Conservation (phyloP, 495 filamentous ascomycete genomes). For the Sabuloglossum arenarium region DNA sequence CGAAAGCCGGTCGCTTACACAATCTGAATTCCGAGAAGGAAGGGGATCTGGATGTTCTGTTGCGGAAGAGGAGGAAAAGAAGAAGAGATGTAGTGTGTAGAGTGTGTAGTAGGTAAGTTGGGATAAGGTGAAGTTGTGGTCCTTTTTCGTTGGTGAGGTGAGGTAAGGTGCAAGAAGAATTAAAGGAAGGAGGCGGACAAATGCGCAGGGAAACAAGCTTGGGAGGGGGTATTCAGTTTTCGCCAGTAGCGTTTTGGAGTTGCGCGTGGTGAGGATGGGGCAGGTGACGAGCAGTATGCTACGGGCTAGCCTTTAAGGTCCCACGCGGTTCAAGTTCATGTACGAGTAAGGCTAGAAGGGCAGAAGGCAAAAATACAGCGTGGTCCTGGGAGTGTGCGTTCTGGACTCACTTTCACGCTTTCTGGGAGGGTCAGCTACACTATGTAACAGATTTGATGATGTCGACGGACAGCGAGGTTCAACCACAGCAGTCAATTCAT, state of each 20-base stretch:
- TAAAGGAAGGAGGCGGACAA: background rate
- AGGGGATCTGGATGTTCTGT: background rate
- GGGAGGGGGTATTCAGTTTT: background rate
- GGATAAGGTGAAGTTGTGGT: background rate
- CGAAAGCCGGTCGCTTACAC: background rate
- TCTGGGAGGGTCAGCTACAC: background rate
- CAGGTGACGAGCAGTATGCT: background rate
- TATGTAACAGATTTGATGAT: background rate
- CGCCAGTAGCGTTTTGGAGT: background rate
- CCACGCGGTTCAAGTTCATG: conserved; percentile 1
- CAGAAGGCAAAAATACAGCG: too few relatives aligned
- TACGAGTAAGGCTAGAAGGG: background rate
- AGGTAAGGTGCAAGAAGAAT: background rate
- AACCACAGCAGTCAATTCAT: too few relatives aligned
- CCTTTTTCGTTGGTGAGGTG: background rate
- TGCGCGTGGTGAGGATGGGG: background rate
- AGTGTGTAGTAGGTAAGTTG: background rate
- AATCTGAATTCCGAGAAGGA: background rate
- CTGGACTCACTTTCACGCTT: too few relatives aligned
- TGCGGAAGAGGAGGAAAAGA: background rate
- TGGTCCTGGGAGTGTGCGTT: too few relatives aligned
- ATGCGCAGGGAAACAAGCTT: background rate
- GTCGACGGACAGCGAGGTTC: background rate
- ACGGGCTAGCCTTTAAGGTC: background rate
- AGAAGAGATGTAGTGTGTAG: background rate